Percentiles rank a stretch among this genome's conserved stretches.
phyloP scores from a whole-genome alignment of 805 yeast species.

The Candida vartiovaarae region DNA sequence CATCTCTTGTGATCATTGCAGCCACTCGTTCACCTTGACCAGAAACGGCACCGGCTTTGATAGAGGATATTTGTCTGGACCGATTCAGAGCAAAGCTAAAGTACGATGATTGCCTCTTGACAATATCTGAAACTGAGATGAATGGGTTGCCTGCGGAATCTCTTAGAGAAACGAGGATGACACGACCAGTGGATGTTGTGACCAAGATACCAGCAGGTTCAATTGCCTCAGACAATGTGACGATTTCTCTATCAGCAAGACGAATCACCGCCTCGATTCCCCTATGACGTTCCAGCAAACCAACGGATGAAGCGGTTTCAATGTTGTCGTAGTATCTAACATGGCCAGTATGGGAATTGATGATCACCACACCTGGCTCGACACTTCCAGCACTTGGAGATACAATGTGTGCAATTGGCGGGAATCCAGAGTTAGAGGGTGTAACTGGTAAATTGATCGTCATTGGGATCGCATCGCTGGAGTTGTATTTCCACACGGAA shows the following conservation, averaged over 20 bases:
- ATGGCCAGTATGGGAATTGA: constrained; percentile 51
- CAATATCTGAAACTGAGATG: constrained; percentile 22
- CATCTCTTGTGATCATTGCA: constrained; percentile 34
- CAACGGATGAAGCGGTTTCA: constrained; percentile 60
- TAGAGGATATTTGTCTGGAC: constrained; percentile 43
- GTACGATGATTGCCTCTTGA: constrained; percentile 28
- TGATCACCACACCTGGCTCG: constrained; percentile 65
- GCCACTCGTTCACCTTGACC: constrained; percentile 44
- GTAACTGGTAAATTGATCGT: constrained; percentile 41
- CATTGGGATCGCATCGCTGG: constrained; percentile 53
- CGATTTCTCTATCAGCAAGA: constrained; percentile 44
- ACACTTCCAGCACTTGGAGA: constrained; percentile 44
- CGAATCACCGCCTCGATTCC: constrained; percentile 32
- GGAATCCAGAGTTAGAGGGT: constrained; percentile 22
- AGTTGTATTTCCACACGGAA: constrained; percentile 61
- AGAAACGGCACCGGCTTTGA: constrained; percentile 45
- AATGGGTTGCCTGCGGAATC: constrained; percentile 62
- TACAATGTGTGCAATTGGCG: constrained; percentile 53
- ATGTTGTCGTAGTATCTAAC: constrained; percentile 70
- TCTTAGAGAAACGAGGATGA: constrained; percentile 52
- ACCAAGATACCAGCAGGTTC: constrained; percentile 71
- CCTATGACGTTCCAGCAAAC: constrained; percentile 39
- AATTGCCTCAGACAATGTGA: constrained; percentile 49
- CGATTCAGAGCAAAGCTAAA: constrained; percentile 23
- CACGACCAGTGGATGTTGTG: constrained; percentile 65